These are phyloP conservation scores for Apiospora saccharicola DNA, from an alignment of 2,329 filamentous ascomycete species.

Conservation along the genomic window DNA sequence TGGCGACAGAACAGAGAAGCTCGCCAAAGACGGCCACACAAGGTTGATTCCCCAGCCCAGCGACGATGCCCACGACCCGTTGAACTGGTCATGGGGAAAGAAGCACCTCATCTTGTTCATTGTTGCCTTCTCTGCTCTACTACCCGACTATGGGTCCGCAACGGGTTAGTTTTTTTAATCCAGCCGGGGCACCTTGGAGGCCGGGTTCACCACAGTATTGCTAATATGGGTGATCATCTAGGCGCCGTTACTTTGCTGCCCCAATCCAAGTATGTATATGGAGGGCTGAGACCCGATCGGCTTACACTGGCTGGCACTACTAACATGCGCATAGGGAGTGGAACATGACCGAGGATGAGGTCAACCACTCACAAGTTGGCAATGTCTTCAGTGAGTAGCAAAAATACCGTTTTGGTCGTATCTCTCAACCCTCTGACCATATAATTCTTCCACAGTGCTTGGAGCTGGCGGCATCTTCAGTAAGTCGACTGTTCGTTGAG, in stretches of 20 bases:
- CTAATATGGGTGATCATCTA: not conserved
- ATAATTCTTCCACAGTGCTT: constrained; percentile 40
- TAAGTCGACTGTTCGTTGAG: not conserved
- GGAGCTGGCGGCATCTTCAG: constrained; percentile 47
- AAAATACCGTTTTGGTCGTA: not conserved
- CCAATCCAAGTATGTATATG: constrained; percentile 47
- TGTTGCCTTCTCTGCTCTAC: constrained; percentile 53
- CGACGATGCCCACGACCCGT: constrained; percentile 57
- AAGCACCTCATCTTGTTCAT: constrained; percentile 59
- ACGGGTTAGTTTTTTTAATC: constrained; percentile 39
- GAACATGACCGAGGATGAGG: constrained; percentile 54
- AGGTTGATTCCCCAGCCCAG: constrained; percentile 63
- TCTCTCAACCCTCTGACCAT: not conserved
- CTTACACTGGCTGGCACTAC: not conserved
- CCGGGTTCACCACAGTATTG: too few relatives aligned
- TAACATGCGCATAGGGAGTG: constrained; percentile 47
- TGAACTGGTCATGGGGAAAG: constrained; percentile 59
- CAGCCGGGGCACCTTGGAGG: too few relatives aligned
- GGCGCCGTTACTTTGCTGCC: constrained; percentile 50
- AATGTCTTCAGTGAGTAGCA: constrained; percentile 52
- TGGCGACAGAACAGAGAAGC: constrained; percentile 38
- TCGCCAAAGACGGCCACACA: constrained; percentile 50
- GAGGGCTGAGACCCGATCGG: not conserved
- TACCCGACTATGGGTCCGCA: constrained; percentile 58
- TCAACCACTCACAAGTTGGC: constrained; percentile 59